Percentiles rank a stretch among this genome's conserved stretches.
These are phyloP conservation scores for Lolium multiflorum DNA, from an alignment of 176 grass and related monocot genomes.

Conservation along the genomic window DNA sequence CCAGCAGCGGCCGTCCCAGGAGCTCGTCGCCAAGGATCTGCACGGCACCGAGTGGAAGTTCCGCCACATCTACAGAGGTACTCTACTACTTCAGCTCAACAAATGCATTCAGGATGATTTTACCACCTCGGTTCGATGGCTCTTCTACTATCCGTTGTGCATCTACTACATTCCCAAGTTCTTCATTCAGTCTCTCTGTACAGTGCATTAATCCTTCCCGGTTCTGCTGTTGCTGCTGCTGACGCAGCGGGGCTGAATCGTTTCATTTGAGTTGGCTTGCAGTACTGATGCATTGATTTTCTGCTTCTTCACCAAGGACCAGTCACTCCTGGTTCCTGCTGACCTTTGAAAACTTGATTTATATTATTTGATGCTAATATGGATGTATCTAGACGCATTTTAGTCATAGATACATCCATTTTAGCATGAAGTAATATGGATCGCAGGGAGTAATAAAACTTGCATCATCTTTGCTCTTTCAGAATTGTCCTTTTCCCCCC, in stretches of 20 bases:
- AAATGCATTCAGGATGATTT: neutral
- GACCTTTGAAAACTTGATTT: neutral
- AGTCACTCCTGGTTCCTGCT: neutral
- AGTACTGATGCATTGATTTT: neutral
- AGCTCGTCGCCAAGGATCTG: slow-evolving; percentile 97
- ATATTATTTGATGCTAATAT: no score
- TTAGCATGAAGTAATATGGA: no score
- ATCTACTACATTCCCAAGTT: neutral
- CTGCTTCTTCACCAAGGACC: neutral
- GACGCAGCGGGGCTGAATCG: slow-evolving; percentile 10
- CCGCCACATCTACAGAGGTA: slow-evolving; percentile 98
- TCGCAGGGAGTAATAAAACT: neutral
- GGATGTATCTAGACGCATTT: no score
- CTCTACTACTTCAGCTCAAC: slow-evolving; percentile 9
- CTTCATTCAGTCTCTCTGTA: neutral
- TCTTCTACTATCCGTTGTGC: neutral
- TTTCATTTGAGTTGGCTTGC: neutral
- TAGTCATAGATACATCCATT: no score
- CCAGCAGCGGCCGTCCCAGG: slow-evolving; percentile 94
- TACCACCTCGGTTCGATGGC: neutral
- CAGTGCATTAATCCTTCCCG: slow-evolving; percentile 20
- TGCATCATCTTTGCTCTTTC: neutral
- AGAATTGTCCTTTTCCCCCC: no score
- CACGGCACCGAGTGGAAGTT: slow-evolving; percentile 92
- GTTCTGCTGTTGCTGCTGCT: neutral